A percentile compares a stretch with the other conserved stretches of the same genome.
These are phyloP conservation scores for Fragaria nilgerrensis DNA, from an alignment of 306 rosid genomes.

Conservation along the genomic window DNA sequence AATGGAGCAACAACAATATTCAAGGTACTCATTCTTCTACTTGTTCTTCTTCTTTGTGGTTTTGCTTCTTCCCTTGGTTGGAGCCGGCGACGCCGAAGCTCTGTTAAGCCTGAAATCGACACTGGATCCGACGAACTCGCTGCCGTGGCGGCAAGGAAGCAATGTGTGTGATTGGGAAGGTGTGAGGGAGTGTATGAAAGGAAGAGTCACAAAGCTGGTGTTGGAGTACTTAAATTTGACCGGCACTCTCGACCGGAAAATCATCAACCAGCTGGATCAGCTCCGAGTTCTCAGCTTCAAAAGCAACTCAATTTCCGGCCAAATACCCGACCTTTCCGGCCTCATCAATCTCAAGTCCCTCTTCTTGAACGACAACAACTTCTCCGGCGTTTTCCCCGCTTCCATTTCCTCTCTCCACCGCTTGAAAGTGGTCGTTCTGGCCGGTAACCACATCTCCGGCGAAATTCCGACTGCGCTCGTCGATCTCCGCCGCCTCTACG, in stretches of 20 bases:
- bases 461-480: conserved; percentile 53
- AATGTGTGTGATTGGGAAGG: conserved; percentile 75
- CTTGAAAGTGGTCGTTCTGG: conserved; percentile 57
- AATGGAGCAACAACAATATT: background rate
- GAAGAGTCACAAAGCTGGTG: conserved; percentile 77
- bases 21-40: background rate
- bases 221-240: conserved; percentile 66
- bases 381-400: conserved; percentile 73
- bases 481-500: conserved; percentile 61
- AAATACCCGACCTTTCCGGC: conserved; percentile 66
- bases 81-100: conserved; percentile 54
- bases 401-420: conserved; percentile 74
- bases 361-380: conserved; percentile 60
- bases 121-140: conserved; percentile 47
- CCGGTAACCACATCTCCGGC: conserved; percentile 68
- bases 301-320: conserved; percentile 68
- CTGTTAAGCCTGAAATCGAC: conserved; percentile 59
- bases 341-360: conserved; percentile 76
- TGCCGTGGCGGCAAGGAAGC: conserved; percentile 61
- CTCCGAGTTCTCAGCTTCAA: conserved; percentile 90
- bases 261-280: conserved; percentile 71
- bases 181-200: conserved; percentile 63
- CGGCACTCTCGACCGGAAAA: conserved; percentile 49
- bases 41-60: conserved; percentile 17
- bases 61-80: conserved; percentile 13